Base-by-base conservation (phyloP, 306 rosid species). In the Senna siamea region DNA sequence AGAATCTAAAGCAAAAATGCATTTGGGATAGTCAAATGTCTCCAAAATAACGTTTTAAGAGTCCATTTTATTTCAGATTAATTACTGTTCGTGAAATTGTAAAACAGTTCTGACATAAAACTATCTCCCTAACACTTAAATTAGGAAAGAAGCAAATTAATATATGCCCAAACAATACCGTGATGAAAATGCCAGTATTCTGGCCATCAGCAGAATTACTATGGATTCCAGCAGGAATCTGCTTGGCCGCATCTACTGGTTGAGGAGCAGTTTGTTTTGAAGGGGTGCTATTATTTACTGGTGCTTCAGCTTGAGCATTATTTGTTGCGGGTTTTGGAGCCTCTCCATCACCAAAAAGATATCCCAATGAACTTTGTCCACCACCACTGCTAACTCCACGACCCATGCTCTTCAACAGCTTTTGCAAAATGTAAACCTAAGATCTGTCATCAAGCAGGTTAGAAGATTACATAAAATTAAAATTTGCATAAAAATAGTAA, bases 381-480 rank as follows among this genome's bases (percentile, higher is more conserved):
- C 98, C 98, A 70, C 98, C 98, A 20, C 96, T 85, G 91, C 98
- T 94, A 80, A 84, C 89, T 80, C 98, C 98, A 75, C 98, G 98
- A 75, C 98, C 98, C 98, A 94, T 94, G 73, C 48, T 88, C 80
- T 79, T 80, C 75, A 66, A 59, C 65, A 78, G 59, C 68, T 77
- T 74, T 72, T 6, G 64, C 59, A 38, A 64, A 78, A 62, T 57
- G 54, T 13, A 75, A 81, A 72, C 66, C 63, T 43, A 61, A 68
- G 59, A 66, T 48, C 81, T 28, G 63, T 69, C 56, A 74, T 74
- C 63, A 81, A 40, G 72, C n/a, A 47, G 60, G 44, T 68, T 13
- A 38, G 66, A 76, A 5, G 13, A 72, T 76, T 63, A 5, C 61
- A 67, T 44, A 77, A 28, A 69, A 28, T 72, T 43, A 74, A 10